Evolutionary conservation across 2,329 filamentous ascomycete species (phyloP), one percentile per base, ranked within the genome.

Genomic region (Coleophoma cylindrospora): DNA sequence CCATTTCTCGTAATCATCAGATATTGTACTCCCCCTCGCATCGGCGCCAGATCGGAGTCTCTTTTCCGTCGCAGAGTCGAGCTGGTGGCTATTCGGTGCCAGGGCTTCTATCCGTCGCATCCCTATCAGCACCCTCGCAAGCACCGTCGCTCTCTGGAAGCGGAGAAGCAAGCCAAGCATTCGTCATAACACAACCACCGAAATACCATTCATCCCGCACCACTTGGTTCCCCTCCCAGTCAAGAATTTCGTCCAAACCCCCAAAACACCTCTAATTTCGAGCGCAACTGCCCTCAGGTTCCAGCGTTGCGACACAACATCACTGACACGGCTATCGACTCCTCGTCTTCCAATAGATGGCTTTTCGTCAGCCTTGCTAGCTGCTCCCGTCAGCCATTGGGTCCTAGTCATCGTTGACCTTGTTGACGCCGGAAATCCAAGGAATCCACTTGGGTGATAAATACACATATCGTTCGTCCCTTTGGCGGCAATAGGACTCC

Each of bases 281-380:
- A 19, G 40, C 15, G n/a, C 15, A 41, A 17, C 17, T 40, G 3
- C 9, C 27, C 27, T 27, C 27, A 7, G 9, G 9, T 8, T 27
- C 27, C 4, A 27, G 7, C 9, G 9, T 10, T 10, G 27, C 27
- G 9, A 27, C 27, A 27, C 9, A 27, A 27, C 9, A 27, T 8
- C 27, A 27, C 27, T 27, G 6, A 27, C 27, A 27, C 27, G 27
- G 27, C 27, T 27, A 27, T 27, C 27, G 4, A 27, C 27, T 27
- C 27, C 27, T 27, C 6, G 27, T 27, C 27, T 27, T 17, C 13
- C 27, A 10, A 34, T 13, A 46, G 13, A 48, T 48, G 46, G 36
- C 46, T 40, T 48, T 37, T 34, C 34, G 21, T 47, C 46, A 48
- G 46, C 46, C 37, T 48, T 40, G 14, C 34, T 48, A 48, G 36